phyloP scores from a whole-genome alignment of 1,284 basidiomycete genomes.

The Tranzscheliella williamsii region DNA sequence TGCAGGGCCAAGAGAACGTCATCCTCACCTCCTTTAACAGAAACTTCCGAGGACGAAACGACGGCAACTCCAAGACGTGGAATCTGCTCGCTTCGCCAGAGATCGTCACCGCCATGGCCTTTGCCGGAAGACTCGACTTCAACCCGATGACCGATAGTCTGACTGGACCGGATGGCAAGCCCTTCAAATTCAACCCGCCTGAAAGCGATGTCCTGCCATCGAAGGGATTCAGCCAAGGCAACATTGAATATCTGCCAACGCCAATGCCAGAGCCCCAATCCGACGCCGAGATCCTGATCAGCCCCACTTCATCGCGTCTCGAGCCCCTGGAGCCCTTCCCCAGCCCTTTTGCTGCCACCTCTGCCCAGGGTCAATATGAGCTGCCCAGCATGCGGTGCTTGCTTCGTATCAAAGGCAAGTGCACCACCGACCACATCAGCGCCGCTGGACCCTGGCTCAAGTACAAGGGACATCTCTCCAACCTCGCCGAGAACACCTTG shows the following conservation, averaged over 20 bases:
- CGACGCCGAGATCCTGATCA: conserved; percentile 75
- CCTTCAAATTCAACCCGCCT: conserved; percentile 86
- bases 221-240: conserved; percentile 78
- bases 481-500: conserved; percentile 89
- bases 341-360: conserved; percentile 70
- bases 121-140: conserved; percentile 91
- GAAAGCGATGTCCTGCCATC: conserved; percentile 80
- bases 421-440: conserved; percentile 78
- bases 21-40: conserved; percentile 98
- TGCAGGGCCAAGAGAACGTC: conserved; percentile 88
- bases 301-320: conserved; percentile 66
- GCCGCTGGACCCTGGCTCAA: conserved; percentile 77
- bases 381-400: conserved; percentile 73
- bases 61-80: conserved; percentile 93
- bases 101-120: conserved; percentile 88
- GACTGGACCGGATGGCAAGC: conserved; percentile 71
- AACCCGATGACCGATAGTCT: conserved; percentile 88
- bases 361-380: conserved; percentile 68
- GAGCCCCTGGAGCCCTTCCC: conserved; percentile 85
- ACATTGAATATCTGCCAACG: conserved; percentile 77
- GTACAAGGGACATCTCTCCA: conserved; percentile 89
- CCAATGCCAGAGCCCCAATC: conserved; percentile 72
- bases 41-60: conserved; percentile 96
- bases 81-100: conserved; percentile 98
- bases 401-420: conserved; percentile 91